phyloP scores from a whole-genome alignment of 345 rosid genomes.

The Salix dunnii region DNA sequence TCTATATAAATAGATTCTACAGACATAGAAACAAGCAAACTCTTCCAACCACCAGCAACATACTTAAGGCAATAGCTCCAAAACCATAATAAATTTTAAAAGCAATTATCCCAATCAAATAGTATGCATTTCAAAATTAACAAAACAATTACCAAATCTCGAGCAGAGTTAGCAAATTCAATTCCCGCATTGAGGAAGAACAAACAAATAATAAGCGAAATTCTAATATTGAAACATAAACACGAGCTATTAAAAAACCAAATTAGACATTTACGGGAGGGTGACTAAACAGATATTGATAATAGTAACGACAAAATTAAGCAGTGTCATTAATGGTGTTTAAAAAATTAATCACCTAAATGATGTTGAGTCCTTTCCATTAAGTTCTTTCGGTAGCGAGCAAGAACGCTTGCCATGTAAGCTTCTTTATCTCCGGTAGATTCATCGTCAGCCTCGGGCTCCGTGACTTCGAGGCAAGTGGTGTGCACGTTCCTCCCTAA shows the following conservation, averaged over 20 bases:
- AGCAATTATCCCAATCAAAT: neutral
- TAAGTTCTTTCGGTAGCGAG: constrained; percentile 75
- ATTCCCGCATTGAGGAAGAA: neutral
- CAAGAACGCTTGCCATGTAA: constrained; percentile 87
- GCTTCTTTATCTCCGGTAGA: constrained; percentile 91
- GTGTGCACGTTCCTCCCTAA: constrained; percentile 81
- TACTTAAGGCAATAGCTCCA: neutral
- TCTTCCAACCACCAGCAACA: neutral
- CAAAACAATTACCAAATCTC: neutral
- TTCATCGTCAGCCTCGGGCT: constrained; percentile 86
- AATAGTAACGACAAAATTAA: neutral
- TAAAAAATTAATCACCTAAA: constrained; percentile 42
- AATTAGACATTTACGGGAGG: neutral
- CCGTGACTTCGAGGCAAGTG: constrained; percentile 74
- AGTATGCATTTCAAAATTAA: neutral
- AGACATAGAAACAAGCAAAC: neutral
- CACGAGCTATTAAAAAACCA: neutral
- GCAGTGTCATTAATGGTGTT: neutral
- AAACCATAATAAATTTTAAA: neutral
- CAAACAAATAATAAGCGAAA: neutral
- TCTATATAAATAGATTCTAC: neutral
- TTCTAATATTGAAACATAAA: neutral
- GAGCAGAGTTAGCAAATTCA: neutral
- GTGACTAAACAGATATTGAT: neutral
- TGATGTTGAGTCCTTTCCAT: constrained; percentile 74